Percentiles rank a stretch among this genome's conserved stretches.
These are phyloP conservation scores for Hericium rajendrae DNA, from an alignment of 768 basidiomycete genomes.

Conservation along the genomic window DNA sequence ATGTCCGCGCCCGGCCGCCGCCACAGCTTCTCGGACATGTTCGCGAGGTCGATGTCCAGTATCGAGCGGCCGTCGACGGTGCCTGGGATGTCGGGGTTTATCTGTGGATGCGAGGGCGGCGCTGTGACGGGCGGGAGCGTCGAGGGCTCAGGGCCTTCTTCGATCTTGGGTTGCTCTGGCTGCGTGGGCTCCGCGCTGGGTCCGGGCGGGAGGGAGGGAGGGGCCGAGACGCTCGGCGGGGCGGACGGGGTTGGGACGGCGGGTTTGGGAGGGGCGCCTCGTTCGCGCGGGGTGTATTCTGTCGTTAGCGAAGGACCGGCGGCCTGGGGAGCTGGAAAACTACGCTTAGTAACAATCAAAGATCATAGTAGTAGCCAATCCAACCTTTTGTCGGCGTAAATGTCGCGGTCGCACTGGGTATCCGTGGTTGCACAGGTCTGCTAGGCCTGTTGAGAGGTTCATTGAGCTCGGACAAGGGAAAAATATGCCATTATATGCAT, in stretches of 20 bases:
- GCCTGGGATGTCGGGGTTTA: slow-evolving; percentile 61
- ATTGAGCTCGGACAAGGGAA: not conserved
- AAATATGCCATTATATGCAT: not conserved
- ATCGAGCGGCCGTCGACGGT: slow-evolving; percentile 69
- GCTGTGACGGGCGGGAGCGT: slow-evolving; percentile 58
- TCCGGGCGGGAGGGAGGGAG: slow-evolving; percentile 11
- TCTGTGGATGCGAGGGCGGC: slow-evolving; percentile 70
- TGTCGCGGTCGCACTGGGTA: slow-evolving; percentile 23
- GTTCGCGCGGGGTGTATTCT: slow-evolving; percentile 69
- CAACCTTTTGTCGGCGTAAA: slow-evolving; percentile 22
- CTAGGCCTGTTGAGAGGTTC: slow-evolving; percentile 22
- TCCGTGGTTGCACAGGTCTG: slow-evolving; percentile 20
- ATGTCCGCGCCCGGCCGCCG: slow-evolving; percentile 84
- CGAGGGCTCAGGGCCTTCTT: slow-evolving; percentile 53
- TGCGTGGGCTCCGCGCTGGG: slow-evolving; percentile 4
- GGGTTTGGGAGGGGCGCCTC: slow-evolving; percentile 37
- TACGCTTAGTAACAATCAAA: not conserved
- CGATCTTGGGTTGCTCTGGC: slow-evolving; percentile 12
- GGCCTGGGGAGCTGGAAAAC: slow-evolving; percentile 27
- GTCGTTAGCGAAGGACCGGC: slow-evolving; percentile 65
- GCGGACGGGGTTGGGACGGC: slow-evolving; percentile 18
- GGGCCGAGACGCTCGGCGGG: slow-evolving; percentile 10
- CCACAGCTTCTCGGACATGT: slow-evolving; percentile 82
- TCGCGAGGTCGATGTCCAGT: slow-evolving; percentile 72
- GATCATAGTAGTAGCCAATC: not conserved